Base-by-base conservation (phyloP, 345 rosid species). In the Hypericum androsaemum region DNA sequence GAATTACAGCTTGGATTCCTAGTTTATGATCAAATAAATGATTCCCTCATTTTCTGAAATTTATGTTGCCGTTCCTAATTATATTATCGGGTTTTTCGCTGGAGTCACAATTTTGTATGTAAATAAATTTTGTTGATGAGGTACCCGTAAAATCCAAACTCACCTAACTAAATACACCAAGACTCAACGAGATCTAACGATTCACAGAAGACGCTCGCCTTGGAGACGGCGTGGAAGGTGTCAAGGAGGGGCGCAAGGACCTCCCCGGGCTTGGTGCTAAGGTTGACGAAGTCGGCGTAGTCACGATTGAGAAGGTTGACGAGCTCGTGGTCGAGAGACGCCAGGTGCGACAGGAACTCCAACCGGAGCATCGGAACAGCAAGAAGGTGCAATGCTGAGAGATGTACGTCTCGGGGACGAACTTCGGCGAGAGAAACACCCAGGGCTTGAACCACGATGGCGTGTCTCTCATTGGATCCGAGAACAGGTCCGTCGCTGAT, bases 231-330 rank as follows among this genome's bases (percentile, higher is more conserved):
- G 56, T 92, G 99, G 66, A 92, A 92, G 2, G 88, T 86, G 65
- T 92, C 97, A 22, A 92, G 78, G 74, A 92, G 63, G 63, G 77
- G 64, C 76, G 88, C 95, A 54, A 92, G 65, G 47, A 81, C 75
- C 73, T 92, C 97, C 67, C 99, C 97, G 46, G 88, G 95, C 78
- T 92, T 88, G 49, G 97, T 92, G 71, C 90, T 86, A 52, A 92
- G 68, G 62, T 84, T 92, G 41, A 92, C 99, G 59, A 88, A 88
- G 70, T 88, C 99, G 13, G 85, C 72, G 59, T 88, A 92, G 68
- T 92, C 99, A 37, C 97, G 95, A 64, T 92, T 92, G 80, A 92
- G 85, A 59, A 92, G 87, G 63, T 92, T 97, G 50, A 92, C 80
- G 41, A 92, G 83, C 65, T 92, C 99, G 56, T 83, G 89, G 64